phyloP scores from a whole-genome alignment of 2,329 filamentous ascomycete genomes.

The Fusarium hostae region DNA sequence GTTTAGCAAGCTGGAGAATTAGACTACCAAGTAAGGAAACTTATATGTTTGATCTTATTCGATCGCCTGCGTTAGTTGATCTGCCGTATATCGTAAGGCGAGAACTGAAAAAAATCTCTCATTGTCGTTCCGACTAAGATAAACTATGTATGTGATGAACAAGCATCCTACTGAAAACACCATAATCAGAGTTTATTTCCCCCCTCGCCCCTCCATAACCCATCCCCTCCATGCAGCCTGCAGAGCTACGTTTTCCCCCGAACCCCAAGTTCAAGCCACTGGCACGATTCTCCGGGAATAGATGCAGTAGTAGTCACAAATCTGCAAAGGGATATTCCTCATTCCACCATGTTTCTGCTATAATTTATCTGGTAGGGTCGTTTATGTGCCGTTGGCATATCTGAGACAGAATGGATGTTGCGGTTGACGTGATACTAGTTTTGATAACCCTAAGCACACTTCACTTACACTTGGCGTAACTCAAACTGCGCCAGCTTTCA shows the following conservation, averaged over 20 bases:
- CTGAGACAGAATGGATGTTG: not conserved
- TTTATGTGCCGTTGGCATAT: conserved; percentile 14
- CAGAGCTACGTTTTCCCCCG: conserved; percentile 30
- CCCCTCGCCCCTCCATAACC: not conserved
- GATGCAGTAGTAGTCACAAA: conserved; percentile 10
- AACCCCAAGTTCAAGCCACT: conserved; percentile 28
- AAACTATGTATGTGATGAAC: not conserved
- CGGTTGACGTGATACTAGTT: not conserved
- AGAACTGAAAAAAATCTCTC: conserved; percentile 24
- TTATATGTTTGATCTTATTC: conserved; percentile 8
- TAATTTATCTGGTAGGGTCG: not conserved
- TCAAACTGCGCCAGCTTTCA: conserved; percentile 2
- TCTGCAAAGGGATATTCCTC: conserved; percentile 7
- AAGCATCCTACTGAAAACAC: not conserved
- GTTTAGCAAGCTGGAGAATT: not conserved
- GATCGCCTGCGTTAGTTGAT: conserved; percentile 6
- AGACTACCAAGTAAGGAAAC: not conserved
- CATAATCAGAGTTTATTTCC: conserved; percentile 31
- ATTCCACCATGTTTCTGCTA: conserved; percentile 10
- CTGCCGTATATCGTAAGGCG: not conserved
- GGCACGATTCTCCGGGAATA: conserved; percentile 19
- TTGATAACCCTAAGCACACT: conserved; percentile 3
- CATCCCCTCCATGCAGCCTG: not conserved
- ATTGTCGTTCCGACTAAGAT: conserved; percentile 16
- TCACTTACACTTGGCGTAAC: conserved; percentile 7